These are phyloP conservation scores for Tolypocladium ophioglossoides DNA, from an alignment of 2,329 filamentous ascomycete species.

Conservation along the genomic window DNA sequence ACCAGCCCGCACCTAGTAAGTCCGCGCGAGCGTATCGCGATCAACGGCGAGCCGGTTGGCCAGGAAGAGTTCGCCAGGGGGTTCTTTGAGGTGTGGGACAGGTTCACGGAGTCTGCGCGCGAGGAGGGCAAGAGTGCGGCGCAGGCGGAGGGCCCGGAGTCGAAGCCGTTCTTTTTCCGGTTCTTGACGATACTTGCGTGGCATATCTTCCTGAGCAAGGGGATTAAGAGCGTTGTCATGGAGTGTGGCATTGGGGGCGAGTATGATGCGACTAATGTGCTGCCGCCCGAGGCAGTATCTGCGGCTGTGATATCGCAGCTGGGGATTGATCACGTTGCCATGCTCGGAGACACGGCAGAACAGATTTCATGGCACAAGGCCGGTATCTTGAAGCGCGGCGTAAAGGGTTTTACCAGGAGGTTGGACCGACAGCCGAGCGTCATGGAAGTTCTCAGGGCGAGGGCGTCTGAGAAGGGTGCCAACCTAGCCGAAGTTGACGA, in stretches of 20 bases:
- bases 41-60: slow-evolving; percentile 61
- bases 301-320: slow-evolving; percentile 68
- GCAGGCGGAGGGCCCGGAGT: slow-evolving; percentile 40
- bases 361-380: slow-evolving; percentile 88
- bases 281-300: slow-evolving; percentile 51
- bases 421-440: slow-evolving; percentile 22
- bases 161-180: slow-evolving; percentile 86
- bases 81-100: slow-evolving; percentile 79
- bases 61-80: slow-evolving; percentile 61
- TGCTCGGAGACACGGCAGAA: slow-evolving; percentile 69
- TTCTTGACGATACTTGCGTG: slow-evolving; percentile 84
- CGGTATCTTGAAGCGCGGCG: slow-evolving; percentile 67
- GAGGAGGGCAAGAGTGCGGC: slow-evolving; percentile 22
- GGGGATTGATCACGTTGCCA: slow-evolving; percentile 73
- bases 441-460: slow-evolving; percentile 43
- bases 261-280: slow-evolving; percentile 83
- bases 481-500: slow-evolving; percentile 31
- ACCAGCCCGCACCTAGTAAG: slow-evolving; percentile 79
- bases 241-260: slow-evolving; percentile 94
- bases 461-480: slow-evolving; percentile 46
- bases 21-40: slow-evolving; percentile 74
- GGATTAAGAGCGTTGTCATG: slow-evolving; percentile 68
- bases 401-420: slow-evolving; percentile 23
- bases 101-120: slow-evolving; percentile 29
- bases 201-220: slow-evolving; percentile 68